Base-by-base conservation (phyloP, 208 protist species). In the Crithidia fasciculata region DNA sequence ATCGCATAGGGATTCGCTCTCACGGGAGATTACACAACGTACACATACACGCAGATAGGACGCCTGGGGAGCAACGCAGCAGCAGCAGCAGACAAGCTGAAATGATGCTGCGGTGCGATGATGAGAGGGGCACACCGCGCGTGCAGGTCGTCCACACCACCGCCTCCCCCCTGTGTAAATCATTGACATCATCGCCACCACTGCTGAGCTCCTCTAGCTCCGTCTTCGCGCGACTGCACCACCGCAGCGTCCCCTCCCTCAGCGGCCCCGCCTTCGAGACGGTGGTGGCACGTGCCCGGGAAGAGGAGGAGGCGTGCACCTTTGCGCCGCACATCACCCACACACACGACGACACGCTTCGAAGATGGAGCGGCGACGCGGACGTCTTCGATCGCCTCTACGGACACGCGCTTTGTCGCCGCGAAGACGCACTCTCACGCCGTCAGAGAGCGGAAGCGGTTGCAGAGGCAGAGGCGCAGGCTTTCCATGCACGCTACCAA, bases 241-340 rank as follows among this genome's bases (percentile, higher is more conserved):
- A n/a, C 9, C 4, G 12, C 3, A 4, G 15, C 8, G 56, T 43
- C 37, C 19, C 45, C 8, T 74, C 58, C 8, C 60, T 59, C 39
- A 71, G 72, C 58, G 6, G 8, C 0, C 36, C 53, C 10, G 65
- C 65, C 12, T 66, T 60, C 44, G 72, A 52, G 2, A 47, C 49
- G 0, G 58, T 63, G 5, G 49, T 49, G 4, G 15, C 19, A 6
- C 44, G 36, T 4, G 55, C 36, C 7, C 45, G 28, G 15, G 44
- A 45, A 0, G 65, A 78, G 40, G 41, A 13, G 47, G 37, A 58
- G 0, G 43, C 19, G 10, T 78, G 65, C 47, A 72, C 57, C 3
- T 78, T 78, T 37, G 4, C 41, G n/a, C 72, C 72, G 8, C 55
- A 40, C 28, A 53, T 72, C 18, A 78, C 58, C 54, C 47, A 72